Base-by-base conservation (phyloP, 768 basidiomycete genomes). In the Naganishia kalamii region DNA sequence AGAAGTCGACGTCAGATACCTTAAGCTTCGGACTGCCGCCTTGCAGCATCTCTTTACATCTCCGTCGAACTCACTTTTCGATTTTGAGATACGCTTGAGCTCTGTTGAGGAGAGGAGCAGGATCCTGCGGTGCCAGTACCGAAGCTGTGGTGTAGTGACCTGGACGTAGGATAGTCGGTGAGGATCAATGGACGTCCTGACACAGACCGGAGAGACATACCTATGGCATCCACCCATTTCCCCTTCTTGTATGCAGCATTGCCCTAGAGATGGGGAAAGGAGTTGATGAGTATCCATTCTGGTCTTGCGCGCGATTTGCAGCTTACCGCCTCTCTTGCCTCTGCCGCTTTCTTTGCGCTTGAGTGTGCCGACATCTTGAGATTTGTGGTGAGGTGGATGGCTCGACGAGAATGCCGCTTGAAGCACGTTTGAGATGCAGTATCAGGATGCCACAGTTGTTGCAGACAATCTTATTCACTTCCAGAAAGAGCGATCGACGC, bases 1-100 rank as follows among this genome's bases (percentile, higher is more conserved):
- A 5, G 17, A 6, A n/a, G n/a, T n/a, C n/a, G n/a, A n/a, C n/a
- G n/a, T n/a, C n/a, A n/a, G n/a, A n/a, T n/a, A 61, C 63, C 64
- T 30, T 68, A 30, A 52, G 47, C n/a, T n/a, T n/a, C n/a, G n/a
- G n/a, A n/a, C n/a, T n/a, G n/a, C n/a, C n/a, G n/a, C n/a, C n/a
- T n/a, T n/a, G n/a, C n/a, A n/a, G n/a, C n/a, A n/a, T n/a, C n/a
- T n/a, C n/a, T 65, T 29, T 10, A 48, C 4, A 48, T 13, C 4
- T 10, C 32, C 5, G 54, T 60, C 65, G 71, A 78, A 87, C 90
- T 81, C 82, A 92, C 92, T 94, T 96, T 84, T 86, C 87, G 80
- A 94, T 84, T 82, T 92, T 93, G 67, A 97, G 83, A 80, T 93
- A 93, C 29, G 91, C 90, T 37, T 90, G 88, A 3, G 91, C 89